These are phyloP conservation scores for Periconia digitata DNA, from an alignment of 2,329 filamentous ascomycete species.

Conservation along the genomic window DNA sequence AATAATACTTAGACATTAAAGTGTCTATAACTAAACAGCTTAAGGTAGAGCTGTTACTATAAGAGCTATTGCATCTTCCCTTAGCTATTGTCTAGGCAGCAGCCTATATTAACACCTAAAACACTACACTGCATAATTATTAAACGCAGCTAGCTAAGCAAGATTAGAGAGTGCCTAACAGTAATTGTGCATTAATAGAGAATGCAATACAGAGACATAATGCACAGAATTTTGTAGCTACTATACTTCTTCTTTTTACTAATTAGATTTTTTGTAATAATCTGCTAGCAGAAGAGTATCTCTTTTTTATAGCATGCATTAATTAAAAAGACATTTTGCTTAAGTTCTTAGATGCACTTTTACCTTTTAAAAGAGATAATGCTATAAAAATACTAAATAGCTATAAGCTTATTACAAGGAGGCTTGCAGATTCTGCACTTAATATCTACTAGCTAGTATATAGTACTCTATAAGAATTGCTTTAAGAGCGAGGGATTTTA, in stretches of 20 bases:
- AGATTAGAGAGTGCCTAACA: conserved; percentile 31
- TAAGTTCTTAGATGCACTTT: conserved; percentile 15
- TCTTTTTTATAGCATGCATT: conserved; percentile 47
- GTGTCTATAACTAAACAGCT: conserved; percentile 9
- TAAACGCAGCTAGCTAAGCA: conserved; percentile 8
- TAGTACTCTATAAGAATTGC: conserved; percentile 7
- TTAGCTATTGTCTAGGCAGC: conserved; percentile 20
- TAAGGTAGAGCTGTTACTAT: conserved; percentile 13
- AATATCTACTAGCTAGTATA: conserved; percentile 19
- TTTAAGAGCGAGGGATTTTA: conserved; percentile 6
- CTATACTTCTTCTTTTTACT: conserved; percentile 48
- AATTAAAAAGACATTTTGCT: conserved; percentile 19
- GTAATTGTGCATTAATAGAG: conserved; percentile 40
- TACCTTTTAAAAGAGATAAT: conserved; percentile 8
- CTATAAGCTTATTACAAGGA: conserved; percentile 16
- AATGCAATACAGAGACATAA: conserved; percentile 20
- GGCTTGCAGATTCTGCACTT: conserved; percentile 10
- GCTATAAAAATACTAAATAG: conserved; percentile 14
- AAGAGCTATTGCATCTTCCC: conserved; percentile 18
- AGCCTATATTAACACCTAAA: conserved; percentile 16
- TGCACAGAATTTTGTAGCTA: conserved; percentile 44
- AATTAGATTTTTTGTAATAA: conserved; percentile 27
- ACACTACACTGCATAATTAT: conserved; percentile 13
- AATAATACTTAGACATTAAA: conserved; percentile 12
- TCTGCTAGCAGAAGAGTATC: conserved; percentile 35